phyloP scores from a whole-genome alignment of 2,329 filamentous ascomycete species.

The Rhexocercosporidium sp. region DNA sequence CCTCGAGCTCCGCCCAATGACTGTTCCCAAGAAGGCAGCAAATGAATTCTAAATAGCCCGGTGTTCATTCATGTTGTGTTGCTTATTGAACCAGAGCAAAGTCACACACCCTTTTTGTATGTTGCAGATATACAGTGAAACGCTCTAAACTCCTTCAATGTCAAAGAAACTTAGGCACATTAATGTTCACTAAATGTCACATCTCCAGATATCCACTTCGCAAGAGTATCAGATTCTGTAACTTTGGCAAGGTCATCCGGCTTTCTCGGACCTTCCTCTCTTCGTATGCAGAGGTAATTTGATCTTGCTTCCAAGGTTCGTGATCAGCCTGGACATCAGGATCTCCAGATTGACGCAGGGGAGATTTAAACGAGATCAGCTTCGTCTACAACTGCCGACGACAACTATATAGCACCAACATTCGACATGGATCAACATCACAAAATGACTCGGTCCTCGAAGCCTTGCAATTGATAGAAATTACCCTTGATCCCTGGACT shows the following conservation, averaged over 20 bases:
- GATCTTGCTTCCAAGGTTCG: background rate
- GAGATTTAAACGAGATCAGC: background rate
- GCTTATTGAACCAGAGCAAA: too few species aligned
- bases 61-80: too few species aligned
- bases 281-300: background rate
- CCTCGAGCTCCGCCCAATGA: background rate
- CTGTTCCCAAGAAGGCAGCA: background rate
- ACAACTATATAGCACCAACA: background rate
- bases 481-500: background rate
- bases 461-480: background rate
- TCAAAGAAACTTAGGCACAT: background rate
- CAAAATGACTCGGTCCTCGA: background rate
- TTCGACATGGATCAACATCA: background rate
- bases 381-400: background rate
- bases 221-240: background rate
- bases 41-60: too few species aligned
- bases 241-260: background rate
- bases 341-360: background rate
- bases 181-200: background rate
- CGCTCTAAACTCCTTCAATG: too few species aligned
- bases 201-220: background rate
- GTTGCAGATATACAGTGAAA: too few species aligned
- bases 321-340: background rate
- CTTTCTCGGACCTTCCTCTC: background rate
- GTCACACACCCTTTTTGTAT: too few species aligned